These are phyloP conservation scores for Botrytis paeoniae DNA, from an alignment of 2,329 filamentous ascomycete species.

Conservation along the genomic window DNA sequence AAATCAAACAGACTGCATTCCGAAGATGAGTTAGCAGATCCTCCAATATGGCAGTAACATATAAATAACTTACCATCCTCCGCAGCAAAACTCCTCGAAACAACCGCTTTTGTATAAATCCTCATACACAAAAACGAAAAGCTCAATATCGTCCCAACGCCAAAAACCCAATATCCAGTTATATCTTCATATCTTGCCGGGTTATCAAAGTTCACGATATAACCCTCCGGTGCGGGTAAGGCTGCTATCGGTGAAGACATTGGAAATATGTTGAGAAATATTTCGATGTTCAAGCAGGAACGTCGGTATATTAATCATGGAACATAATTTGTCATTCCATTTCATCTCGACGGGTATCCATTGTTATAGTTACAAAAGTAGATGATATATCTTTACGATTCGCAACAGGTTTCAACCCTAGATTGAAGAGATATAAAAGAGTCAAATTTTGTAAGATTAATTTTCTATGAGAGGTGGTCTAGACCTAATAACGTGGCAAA, in stretches of 20 bases:
- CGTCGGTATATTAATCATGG: not conserved
- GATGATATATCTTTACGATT: not conserved
- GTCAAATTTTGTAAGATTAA: not conserved
- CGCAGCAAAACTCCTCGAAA: slow-evolving; percentile 6
- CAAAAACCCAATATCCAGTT: slow-evolving; percentile 11
- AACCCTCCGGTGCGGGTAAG: slow-evolving; percentile 7
- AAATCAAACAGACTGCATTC: not conserved
- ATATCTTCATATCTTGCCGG: not conserved
- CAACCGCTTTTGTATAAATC: not conserved
- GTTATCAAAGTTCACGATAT: not conserved
- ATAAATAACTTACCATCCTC: slow-evolving; percentile 4
- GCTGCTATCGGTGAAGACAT: not conserved
- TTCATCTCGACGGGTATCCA: not conserved
- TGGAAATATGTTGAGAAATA: not conserved
- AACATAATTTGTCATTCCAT: not conserved
- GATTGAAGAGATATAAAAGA: not conserved
- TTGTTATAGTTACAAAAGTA: not conserved
- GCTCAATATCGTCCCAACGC: slow-evolving; percentile 1
- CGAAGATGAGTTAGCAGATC: not conserved
- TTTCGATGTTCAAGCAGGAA: not conserved
- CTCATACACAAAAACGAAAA: not conserved
- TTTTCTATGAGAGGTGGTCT: not conserved
- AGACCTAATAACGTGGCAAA: not conserved
- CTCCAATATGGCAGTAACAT: not conserved
- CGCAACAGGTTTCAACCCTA: not conserved